These are phyloP conservation scores for Fusarium hainanense DNA, from an alignment of 2,329 filamentous ascomycete genomes.

Conservation along the genomic window DNA sequence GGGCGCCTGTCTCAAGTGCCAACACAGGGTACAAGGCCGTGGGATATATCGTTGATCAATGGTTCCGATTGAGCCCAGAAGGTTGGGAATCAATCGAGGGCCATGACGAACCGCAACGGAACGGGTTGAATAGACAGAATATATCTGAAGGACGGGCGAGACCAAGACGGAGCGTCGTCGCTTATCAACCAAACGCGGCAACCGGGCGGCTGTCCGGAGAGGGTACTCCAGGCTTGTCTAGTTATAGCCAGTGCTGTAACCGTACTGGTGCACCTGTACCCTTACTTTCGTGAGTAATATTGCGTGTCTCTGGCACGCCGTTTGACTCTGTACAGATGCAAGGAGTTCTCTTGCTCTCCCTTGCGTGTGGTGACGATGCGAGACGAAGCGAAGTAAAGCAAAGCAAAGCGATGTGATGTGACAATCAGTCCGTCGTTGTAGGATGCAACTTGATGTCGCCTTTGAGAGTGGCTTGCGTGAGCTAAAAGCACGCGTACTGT, in stretches of 20 bases:
- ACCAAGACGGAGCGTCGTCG: slow-evolving; percentile 15
- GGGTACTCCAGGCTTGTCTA: slow-evolving; percentile 12
- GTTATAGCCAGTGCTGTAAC: slow-evolving; percentile 10
- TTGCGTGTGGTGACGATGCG: not conserved
- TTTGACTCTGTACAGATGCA: slow-evolving; percentile 2
- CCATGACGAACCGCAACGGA: slow-evolving; percentile 4
- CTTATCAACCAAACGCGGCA: slow-evolving; percentile 27
- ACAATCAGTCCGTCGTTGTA: not conserved
- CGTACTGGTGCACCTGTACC: not conserved
- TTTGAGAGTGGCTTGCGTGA: not conserved
- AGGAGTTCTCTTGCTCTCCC: slow-evolving; percentile 2
- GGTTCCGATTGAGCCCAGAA: not conserved
- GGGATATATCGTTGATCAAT: not conserved
- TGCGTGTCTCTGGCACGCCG: slow-evolving; percentile 4
- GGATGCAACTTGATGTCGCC: slow-evolving; percentile 2
- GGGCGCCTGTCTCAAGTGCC: not conserved
- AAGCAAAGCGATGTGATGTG: not conserved
- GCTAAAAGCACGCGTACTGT: not conserved
- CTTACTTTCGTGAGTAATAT: not conserved
- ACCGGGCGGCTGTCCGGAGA: slow-evolving; percentile 22
- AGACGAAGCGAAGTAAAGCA: not conserved
- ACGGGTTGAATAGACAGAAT: slow-evolving; percentile 1
- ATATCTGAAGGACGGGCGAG: slow-evolving; percentile 23
- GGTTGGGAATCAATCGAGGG: not conserved
- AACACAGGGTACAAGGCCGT: not conserved